Percentiles rank a stretch among this genome's conserved stretches.
phyloP scores from a whole-genome alignment of 2,329 filamentous ascomycete genomes.

The Trichoderma simmonsii region DNA sequence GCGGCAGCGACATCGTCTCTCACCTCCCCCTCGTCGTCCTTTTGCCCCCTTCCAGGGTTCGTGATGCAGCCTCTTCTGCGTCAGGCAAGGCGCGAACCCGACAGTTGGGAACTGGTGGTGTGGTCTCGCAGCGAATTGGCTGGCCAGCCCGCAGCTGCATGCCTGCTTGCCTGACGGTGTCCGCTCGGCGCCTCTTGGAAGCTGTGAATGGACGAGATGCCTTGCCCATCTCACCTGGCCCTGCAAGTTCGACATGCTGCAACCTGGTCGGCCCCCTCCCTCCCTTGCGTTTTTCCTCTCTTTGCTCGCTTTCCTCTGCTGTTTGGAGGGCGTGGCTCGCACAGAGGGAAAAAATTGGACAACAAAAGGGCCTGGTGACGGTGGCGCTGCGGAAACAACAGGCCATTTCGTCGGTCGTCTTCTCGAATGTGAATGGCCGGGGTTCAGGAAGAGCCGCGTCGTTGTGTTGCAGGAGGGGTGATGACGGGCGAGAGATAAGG shows the following conservation, averaged over 20 bases:
- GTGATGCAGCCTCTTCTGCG: conserved; percentile 14
- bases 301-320: background rate
- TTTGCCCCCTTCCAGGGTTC: background rate
- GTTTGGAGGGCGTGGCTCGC: background rate
- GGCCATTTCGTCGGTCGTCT: background rate
- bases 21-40: background rate
- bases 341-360: background rate
- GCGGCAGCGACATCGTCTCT: background rate
- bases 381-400: background rate
- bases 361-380: background rate
- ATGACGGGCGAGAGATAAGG: background rate
- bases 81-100: conserved; percentile 14
- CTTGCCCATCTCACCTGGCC: background rate
- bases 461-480: background rate
- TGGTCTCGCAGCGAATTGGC: conserved; percentile 11
- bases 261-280: background rate
- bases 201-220: conserved; percentile 1
- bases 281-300: background rate
- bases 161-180: background rate
- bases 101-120: conserved; percentile 19
- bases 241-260: background rate
- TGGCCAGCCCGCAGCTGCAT: conserved; percentile 2
- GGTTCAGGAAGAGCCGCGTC: background rate
- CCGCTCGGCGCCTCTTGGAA: background rate
- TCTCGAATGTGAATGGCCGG: background rate